A percentile compares a stretch with the other conserved stretches of the same genome.
Evolutionary conservation across 2,329 filamentous ascomycete species (phyloP).

Genomic region (Calonectria pseudoreteaudii): DNA sequence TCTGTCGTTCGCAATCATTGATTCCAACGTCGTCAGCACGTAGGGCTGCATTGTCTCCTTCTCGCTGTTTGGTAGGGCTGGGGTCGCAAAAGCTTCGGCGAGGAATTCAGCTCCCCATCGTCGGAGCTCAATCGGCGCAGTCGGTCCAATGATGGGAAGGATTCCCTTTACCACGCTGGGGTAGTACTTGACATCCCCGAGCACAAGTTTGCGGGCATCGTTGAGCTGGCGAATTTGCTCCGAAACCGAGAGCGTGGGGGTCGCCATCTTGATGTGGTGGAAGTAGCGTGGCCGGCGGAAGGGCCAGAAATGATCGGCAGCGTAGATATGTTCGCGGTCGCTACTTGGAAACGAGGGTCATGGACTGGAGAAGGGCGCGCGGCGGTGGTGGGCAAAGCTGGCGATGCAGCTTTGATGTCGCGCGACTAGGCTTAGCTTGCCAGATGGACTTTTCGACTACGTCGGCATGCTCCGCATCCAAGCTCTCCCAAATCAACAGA

Average conservation of each 20-base stretch:
- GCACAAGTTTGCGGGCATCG: conserved; percentile 88
- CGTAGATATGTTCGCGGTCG: conserved; percentile 8
- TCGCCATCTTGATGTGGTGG: conserved; percentile 57
- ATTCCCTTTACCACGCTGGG: conserved; percentile 92
- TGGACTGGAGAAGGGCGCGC: conserved; percentile 20
- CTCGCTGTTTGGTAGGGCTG: conserved; percentile 79
- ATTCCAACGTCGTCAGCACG: conserved; percentile 81
- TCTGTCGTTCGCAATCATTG: conserved; percentile 75
- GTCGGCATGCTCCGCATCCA: conserved; percentile 45
- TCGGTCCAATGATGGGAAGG: conserved; percentile 86
- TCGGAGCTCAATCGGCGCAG: conserved; percentile 81
- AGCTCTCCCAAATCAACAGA: conserved; percentile 22
- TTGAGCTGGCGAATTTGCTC: conserved; percentile 90
- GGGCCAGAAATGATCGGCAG: not conserved
- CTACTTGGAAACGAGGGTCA: conserved; percentile 12
- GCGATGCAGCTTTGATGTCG: conserved; percentile 40
- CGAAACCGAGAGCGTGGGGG: conserved; percentile 68
- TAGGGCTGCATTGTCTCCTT: conserved; percentile 84
- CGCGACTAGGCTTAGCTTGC: conserved; percentile 48
- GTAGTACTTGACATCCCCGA: conserved; percentile 89
- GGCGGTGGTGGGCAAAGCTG: conserved; percentile 32
- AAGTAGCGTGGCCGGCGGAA: conserved; percentile 20
- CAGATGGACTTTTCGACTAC: conserved; percentile 35
- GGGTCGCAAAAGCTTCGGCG: conserved; percentile 94
- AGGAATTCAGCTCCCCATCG: conserved; percentile 98